Conservation (phyloP, 495 filamentous ascomycete genomes). For the Letharia columbiana region DNA sequence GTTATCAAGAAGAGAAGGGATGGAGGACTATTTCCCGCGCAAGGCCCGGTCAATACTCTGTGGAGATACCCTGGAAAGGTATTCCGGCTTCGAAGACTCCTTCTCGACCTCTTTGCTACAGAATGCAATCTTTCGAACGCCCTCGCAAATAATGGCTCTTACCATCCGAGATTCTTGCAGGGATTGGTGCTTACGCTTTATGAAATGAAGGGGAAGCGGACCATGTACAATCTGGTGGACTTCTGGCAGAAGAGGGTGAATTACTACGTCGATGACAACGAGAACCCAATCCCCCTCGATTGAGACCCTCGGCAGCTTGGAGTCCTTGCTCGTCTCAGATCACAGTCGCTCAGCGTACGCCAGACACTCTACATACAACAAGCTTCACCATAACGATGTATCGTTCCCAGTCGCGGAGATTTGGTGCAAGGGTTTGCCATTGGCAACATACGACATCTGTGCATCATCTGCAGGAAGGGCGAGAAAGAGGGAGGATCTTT, state of each 20-base stretch:
- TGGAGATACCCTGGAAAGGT: not conserved
- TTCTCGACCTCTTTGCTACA: constrained; percentile 1
- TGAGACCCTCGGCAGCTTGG: not conserved
- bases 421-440: not conserved
- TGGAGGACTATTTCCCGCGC: not conserved
- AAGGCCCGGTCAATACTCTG: not conserved
- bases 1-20: constrained; percentile 4
- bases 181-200: constrained; percentile 1
- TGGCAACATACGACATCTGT: not conserved
- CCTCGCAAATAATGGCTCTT: not conserved
- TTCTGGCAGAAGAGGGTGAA: constrained; percentile 3
- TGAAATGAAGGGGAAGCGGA: not conserved
- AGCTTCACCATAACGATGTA: not conserved
- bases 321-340: not conserved
- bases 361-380: not conserved
- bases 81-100: not conserved
- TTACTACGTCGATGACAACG: constrained; percentile 1
- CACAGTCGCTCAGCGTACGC: no score
- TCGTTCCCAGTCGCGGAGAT: not conserved
- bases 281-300: constrained; percentile 7
- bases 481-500: no score
- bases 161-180: constrained; percentile 9
- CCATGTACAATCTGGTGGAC: not conserved
- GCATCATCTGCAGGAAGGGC: not conserved
- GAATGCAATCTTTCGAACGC: constrained; percentile 1